phyloP scores from a whole-genome alignment of 306 rosid species.

The Lathyrus aphaca region DNA sequence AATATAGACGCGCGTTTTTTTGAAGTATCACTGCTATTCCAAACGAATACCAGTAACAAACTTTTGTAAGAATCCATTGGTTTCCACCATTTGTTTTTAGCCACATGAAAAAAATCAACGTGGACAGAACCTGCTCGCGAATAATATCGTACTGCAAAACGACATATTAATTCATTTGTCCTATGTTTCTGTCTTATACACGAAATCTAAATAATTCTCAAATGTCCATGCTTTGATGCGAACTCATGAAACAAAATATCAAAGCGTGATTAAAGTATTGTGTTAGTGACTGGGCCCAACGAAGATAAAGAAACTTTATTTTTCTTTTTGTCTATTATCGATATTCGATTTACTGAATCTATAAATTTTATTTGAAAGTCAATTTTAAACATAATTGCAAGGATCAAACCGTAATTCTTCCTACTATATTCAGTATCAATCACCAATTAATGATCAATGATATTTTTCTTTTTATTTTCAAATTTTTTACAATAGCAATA shows the following conservation, averaged over 20 bases:
- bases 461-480: neutral
- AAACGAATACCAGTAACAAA: no score
- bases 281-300: slow-evolving; percentile 2
- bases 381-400: no score
- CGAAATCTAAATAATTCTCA: slow-evolving; percentile 14
- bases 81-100: neutral
- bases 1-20: no score
- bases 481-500: neutral
- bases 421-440: no score
- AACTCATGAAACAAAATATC: slow-evolving; percentile 36
- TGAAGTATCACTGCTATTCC: no score
- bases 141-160: slow-evolving; percentile 12
- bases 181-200: slow-evolving; percentile 32
- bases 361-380: no score
- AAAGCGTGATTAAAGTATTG: neutral
- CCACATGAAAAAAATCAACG: neutral
- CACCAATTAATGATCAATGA: no score
- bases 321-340: no score
- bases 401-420: no score
- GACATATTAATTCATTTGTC: slow-evolving; percentile 32
- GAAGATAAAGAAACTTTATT: neutral
- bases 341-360: no score
- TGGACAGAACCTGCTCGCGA: slow-evolving; percentile 9
- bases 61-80: no score
- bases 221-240: slow-evolving; percentile 6